Conservation (phyloP, 352 stramenopile genomes). For the Phytophthora pistaciae region DNA sequence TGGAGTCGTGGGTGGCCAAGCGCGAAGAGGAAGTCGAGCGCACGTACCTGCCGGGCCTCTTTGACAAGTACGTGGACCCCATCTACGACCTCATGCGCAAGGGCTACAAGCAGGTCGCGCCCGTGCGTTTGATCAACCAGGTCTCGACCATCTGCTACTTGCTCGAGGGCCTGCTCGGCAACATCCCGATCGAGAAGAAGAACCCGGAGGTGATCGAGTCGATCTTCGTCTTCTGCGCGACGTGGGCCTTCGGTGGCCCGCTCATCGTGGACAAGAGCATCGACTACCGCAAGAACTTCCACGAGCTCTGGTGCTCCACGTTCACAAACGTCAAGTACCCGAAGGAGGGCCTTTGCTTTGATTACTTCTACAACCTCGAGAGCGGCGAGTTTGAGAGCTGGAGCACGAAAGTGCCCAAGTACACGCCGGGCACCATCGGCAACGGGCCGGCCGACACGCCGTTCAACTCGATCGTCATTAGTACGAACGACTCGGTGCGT, state of each 20-base stretch:
- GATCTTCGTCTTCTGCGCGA: slow-evolving; percentile 96
- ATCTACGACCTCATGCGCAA: slow-evolving; percentile 95
- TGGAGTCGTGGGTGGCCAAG: slow-evolving; percentile 96
- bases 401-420: slow-evolving; percentile 94
- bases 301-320: slow-evolving; percentile 83
- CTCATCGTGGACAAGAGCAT: slow-evolving; percentile 95
- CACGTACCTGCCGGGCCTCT: slow-evolving; percentile 93
- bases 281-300: slow-evolving; percentile 92
- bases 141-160: slow-evolving; percentile 97
- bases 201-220: slow-evolving; percentile 94
- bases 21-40: slow-evolving; percentile 92
- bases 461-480: slow-evolving; percentile 97
- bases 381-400: slow-evolving; percentile 94
- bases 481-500: slow-evolving; percentile 96
- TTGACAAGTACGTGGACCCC: slow-evolving; percentile 97
- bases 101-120: slow-evolving; percentile 96
- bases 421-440: slow-evolving; percentile 92
- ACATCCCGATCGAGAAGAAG: slow-evolving; percentile 91
- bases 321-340: slow-evolving; percentile 94
- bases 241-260: slow-evolving; percentile 97
- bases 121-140: slow-evolving; percentile 95
- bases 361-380: slow-evolving; percentile 97
- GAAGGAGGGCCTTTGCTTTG: slow-evolving; percentile 96
- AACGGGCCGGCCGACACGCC: slow-evolving; percentile 93
- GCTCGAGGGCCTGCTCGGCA: slow-evolving; percentile 93